Base-by-base conservation (phyloP, 441 rosid species). In the Syzygium malaccense region DNA sequence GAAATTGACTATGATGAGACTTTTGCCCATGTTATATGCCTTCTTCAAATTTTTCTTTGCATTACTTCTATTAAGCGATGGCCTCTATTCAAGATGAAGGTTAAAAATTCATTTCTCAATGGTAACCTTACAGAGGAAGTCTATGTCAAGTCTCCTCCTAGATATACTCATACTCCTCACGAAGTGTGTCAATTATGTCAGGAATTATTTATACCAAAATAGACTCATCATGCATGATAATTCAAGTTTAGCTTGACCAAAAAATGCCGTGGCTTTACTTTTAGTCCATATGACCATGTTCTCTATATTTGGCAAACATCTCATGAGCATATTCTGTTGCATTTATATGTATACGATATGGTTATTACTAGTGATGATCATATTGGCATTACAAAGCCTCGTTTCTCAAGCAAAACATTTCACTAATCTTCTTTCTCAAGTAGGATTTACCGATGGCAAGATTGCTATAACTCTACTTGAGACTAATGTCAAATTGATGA, bases 61-160 rank as follows among this genome's bases (percentile, higher is more conserved):
- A 23, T 68, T 14, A 3, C 7, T 3, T 68, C 7, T 68, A 68
- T 25, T 32, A 9, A 66, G 25, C 2, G 41, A 62, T 66, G 4
- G 79, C 17, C 25, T 33, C 0, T 68, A 0, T 33, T 19, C 25
- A 1, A 68, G 10, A 68, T 10, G 25, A 32, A 4, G 19, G 41
- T 33, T 68, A 33, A 68, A n/a, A 68, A 33, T 68, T 48, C 25
- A 32, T 33, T 66, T 25, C 41, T 66, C 41, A 66, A 32, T 3
- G 14, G 78, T 32, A 18, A 17, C 13, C 45, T 32, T 66, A 66
- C 9, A 32, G 3, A 32, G 25, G 13, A 66, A 32, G 45, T 66
- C 45, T 32, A 66, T 66, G 78, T 32, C 3, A 1, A 64, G 71
- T 64, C 33, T 64, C 71, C 71, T 62, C 15, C n/a, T 64, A 19